Conservation (phyloP, 1,284 basidiomycete genomes). For the Heterobasidion occidentale region DNA sequence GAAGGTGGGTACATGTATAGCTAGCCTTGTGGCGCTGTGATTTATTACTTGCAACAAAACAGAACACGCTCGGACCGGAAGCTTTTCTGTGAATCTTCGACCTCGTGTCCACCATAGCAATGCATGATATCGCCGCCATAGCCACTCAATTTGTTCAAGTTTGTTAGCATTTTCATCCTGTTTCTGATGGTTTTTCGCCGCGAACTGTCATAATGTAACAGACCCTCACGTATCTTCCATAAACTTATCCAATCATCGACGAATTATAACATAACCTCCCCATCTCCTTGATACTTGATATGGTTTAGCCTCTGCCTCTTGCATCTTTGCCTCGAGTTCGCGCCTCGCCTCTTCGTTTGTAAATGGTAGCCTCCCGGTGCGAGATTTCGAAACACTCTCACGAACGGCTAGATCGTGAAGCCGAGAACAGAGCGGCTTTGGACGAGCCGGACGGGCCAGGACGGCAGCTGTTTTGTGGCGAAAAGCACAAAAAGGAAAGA, state of each 20-base stretch:
- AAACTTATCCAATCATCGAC: not conserved
- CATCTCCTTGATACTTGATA: not conserved
- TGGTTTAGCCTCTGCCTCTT: not conserved
- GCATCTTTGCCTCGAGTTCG: not conserved
- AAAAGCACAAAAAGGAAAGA: not conserved
- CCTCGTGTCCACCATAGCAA: too few species aligned
- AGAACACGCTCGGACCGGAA: slow-evolving; percentile 16
- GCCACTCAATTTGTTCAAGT: too few species aligned
- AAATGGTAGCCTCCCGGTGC: not conserved
- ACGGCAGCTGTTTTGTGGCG: not conserved
- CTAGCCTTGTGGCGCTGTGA: not conserved
- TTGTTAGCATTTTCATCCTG: too few species aligned
- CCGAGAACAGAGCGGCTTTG: not conserved
- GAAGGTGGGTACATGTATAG: slow-evolving; percentile 41
- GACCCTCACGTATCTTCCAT: not conserved
- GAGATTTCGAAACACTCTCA: not conserved
- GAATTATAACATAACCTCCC: not conserved
- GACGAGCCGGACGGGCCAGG: not conserved
- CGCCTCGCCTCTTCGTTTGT: not conserved
- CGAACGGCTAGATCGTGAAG: not conserved
- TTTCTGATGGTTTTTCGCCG: not conserved
- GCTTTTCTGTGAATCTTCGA: slow-evolving; percentile 13
- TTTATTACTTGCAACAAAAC: not conserved
- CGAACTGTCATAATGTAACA: not conserved
- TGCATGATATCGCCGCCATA: too few species aligned